phyloP scores from a whole-genome alignment of 1,284 basidiomycete species.

The Ganoderma leucocontextum region DNA sequence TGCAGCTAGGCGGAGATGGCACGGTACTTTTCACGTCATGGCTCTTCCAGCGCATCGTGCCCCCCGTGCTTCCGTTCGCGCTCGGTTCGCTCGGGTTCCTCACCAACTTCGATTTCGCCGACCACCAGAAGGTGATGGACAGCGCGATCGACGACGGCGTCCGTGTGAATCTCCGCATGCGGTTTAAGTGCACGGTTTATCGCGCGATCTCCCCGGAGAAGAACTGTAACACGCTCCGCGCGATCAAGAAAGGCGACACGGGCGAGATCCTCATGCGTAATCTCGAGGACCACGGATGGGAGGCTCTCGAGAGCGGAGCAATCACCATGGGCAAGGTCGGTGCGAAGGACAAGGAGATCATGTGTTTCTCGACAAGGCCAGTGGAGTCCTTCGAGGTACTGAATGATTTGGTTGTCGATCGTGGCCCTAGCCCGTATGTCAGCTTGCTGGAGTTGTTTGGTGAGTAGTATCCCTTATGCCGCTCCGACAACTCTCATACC shows the following conservation, averaged over 20 bases:
- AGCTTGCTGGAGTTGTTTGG: slow-evolving; percentile 96
- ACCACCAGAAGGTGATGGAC: slow-evolving; percentile 90
- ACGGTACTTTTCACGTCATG: slow-evolving; percentile 99
- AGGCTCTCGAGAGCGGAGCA: slow-evolving; percentile 85
- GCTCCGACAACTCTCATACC: not conserved
- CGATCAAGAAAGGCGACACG: slow-evolving; percentile 90
- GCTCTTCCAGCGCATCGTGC: slow-evolving; percentile 98
- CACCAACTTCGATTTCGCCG: slow-evolving; percentile 96
- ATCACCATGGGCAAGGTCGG: slow-evolving; percentile 51
- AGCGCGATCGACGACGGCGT: slow-evolving; percentile 93
- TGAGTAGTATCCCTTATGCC: slow-evolving; percentile 48
- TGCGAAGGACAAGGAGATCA: slow-evolving; percentile 93
- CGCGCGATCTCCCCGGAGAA: slow-evolving; percentile 82
- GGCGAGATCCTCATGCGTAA: slow-evolving; percentile 96
- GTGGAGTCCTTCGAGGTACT: slow-evolving; percentile 98
- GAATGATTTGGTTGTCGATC: slow-evolving; percentile 98
- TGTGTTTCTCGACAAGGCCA: slow-evolving; percentile 95
- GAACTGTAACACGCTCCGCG: slow-evolving; percentile 71
- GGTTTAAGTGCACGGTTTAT: slow-evolving; percentile 98
- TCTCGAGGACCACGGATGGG: slow-evolving; percentile 90
- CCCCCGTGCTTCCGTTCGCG: slow-evolving; percentile 96
- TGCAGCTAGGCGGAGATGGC: slow-evolving; percentile 94
- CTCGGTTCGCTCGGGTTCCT: slow-evolving; percentile 99
- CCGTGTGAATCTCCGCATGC: slow-evolving; percentile 97
- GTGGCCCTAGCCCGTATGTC: slow-evolving; percentile 98